Evolutionary conservation across 2,329 filamentous ascomycete species (phyloP).

Genomic region (Alternaria consortialis): DNA sequence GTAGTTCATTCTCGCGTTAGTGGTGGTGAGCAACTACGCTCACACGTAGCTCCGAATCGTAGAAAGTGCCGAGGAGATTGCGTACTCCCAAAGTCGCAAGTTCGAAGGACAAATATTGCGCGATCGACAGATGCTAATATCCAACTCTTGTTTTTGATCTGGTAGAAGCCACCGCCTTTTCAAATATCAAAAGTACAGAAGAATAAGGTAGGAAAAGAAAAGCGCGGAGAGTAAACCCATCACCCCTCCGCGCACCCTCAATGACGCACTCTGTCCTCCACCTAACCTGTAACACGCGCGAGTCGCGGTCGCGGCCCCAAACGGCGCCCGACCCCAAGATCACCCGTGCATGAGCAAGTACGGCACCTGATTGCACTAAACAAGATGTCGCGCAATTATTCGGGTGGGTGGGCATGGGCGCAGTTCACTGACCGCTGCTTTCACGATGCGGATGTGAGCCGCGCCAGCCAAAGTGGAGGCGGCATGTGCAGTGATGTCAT

Average conservation of each 20-base stretch:
- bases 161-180: not conserved
- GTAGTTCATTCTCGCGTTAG: constrained; percentile 52
- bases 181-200: not conserved
- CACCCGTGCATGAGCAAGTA: constrained; percentile 19
- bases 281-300: constrained; percentile 7
- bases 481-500: constrained; percentile 18
- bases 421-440: constrained; percentile 28
- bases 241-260: constrained; percentile 12
- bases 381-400: constrained; percentile 24
- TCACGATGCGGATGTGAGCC: constrained; percentile 18
- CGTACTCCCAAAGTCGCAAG: not conserved
- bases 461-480: constrained; percentile 7
- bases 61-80: not conserved
- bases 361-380: constrained; percentile 29
- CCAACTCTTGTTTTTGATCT: not conserved
- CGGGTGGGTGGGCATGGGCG: constrained; percentile 8
- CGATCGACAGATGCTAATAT: not conserved
- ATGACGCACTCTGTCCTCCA: constrained; percentile 29
- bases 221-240: constrained; percentile 6
- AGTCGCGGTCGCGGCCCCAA: constrained; percentile 20
- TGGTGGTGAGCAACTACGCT: constrained; percentile 9
- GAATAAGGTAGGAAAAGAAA: constrained; percentile 7
- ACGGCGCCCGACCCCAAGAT: constrained; percentile 17
- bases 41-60: constrained; percentile 1
- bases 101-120: not conserved